Evolutionary conservation across 2,329 filamentous ascomycete genomes (phyloP), one percentile per base, ranked within the genome.

Genomic region (Gnomoniopsis smithogilvyi): DNA sequence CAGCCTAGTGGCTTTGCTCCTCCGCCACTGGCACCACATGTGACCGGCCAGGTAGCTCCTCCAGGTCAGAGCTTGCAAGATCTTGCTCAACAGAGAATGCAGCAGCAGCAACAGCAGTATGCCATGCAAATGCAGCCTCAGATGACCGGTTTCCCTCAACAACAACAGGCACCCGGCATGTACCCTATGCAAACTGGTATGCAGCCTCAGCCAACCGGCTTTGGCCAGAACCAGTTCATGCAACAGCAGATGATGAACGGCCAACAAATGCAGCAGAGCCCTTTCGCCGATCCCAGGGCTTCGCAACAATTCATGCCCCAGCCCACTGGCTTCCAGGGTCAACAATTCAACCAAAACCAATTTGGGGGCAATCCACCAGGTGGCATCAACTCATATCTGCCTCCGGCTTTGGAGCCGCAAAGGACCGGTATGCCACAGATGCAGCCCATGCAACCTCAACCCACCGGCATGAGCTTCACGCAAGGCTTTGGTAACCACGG

Each of bases 31-130:
- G 88, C 93, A 70, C 87, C 92, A 54, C 94, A 97, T 70, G 84
- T 93, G 73, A 97, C 95, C 6, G 92, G 94, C 12, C 86, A 86
- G 63, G 78, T 91, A 58, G 88, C 90, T 30, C 84, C 88, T 33
- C 83, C 85, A 3, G 91, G 92, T 14, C 90, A 94, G 72, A 94
- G 88, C 70, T 71, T 96, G 65, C 82, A 86, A 66, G 91, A 94
- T 49, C 77, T 95, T 48, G 85, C 77, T 59, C 87, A 90, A 68
- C 81, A 83, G 63, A 82, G 86, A 17, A 52, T 62, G 60, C 38
- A 41, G 38, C 38, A 41, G 51, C 72, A 88, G 63, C 87, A 89
- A 70, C 85, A 86, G 66, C 81, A 85, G 64, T 84, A 82, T 54
- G 73, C 80, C 53, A 71, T 74, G 59, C 78, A 80, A 54, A 74